These are phyloP conservation scores for Tolypocladium capitatum DNA, from an alignment of 2,329 filamentous ascomycete genomes.

Conservation along the genomic window DNA sequence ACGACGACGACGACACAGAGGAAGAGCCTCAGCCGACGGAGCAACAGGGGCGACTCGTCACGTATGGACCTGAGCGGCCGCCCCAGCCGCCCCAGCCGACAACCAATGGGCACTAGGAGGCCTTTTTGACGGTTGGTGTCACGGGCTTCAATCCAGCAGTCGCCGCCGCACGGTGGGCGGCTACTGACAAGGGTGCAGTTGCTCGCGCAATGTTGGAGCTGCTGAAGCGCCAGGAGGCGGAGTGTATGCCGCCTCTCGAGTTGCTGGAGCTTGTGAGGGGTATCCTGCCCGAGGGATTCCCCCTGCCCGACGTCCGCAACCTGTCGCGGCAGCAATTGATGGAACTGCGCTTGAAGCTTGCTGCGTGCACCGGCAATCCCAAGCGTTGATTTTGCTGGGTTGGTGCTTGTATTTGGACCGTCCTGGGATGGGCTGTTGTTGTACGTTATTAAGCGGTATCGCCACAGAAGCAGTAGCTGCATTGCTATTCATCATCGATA, in stretches of 20 bases:
- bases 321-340: background rate
- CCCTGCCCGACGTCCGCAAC: background rate
- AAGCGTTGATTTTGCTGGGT: background rate
- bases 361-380: background rate
- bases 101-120: conserved; percentile 31
- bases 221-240: background rate
- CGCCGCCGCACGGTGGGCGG: background rate
- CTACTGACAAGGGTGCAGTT: background rate
- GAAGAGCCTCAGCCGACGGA: conserved; percentile 30
- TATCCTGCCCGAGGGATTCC: background rate
- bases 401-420: background rate
- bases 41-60: conserved; percentile 20
- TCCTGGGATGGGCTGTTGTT: background rate
- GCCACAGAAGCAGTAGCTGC: background rate
- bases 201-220: background rate
- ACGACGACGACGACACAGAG: conserved; percentile 49
- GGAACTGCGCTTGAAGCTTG: background rate
- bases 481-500: background rate
- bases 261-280: background rate
- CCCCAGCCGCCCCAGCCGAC: conserved; percentile 20
- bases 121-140: conserved; percentile 6
- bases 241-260: background rate
- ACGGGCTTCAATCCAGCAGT: background rate
- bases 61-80: conserved; percentile 36
- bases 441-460: background rate